Base-by-base conservation (phyloP, 331 rosid species). In the Malus hybrid region DNA sequence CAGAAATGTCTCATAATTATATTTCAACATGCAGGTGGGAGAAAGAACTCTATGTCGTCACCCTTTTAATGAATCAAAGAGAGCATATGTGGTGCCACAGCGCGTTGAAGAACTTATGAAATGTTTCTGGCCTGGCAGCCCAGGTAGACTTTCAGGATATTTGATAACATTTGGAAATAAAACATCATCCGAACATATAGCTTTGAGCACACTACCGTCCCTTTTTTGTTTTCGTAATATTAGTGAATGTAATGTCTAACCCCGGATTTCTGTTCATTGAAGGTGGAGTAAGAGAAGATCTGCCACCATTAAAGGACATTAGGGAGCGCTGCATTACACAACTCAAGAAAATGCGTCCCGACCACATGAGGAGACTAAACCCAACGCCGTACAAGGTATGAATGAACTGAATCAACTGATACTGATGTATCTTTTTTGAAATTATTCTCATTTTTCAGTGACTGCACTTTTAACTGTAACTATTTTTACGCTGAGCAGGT, bases 71-170 rank as follows among this genome's bases (percentile, higher is more conserved):
- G 99, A 95, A 84, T 95, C 99, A 58, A 95, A 95, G 82, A 89
- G 99, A 84, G 99, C 99, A 48, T 95, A 88, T 46, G 99, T 95
- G 75, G 98, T 95, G 86, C 99, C 99, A 16, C 98, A 92, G 84
- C 86, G 65, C 36, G 94, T 92, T 68, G 98, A 92, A 86, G 98
- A 92, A 87, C 99, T 95, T 68, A 82, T 92, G 72, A 89, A 84
- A 84, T 95, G 99, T 78, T 95, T 88, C 78, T 92, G 98, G 97
- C 85, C 88, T 13, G 99, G 96, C 39, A 84, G 28, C 46, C 79
- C 97, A 84, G 97, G 99, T 95, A 81, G 42, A 84, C 73, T 66
- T 76, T 36, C 32, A n/a, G n/a, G 73, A 61, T 33, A 66, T 73
- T 42, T 57, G 30, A 29, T 50, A 55, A 63, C 62, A 66, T 15